phyloP scores from a whole-genome alignment of 2,329 filamentous ascomycete genomes.

The Claviceps pazoutovae region DNA sequence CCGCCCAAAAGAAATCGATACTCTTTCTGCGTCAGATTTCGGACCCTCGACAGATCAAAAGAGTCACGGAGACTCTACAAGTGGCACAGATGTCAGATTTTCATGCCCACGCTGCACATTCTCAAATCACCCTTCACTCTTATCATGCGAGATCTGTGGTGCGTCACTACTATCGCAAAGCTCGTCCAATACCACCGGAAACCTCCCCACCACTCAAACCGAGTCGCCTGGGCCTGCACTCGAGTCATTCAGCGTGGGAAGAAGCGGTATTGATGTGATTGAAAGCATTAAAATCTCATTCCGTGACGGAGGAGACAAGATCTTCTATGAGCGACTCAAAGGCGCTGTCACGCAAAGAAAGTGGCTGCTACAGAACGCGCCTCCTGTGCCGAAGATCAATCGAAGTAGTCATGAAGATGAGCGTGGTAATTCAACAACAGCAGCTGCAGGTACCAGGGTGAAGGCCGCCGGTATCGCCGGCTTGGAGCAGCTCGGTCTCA shows the following conservation, averaged over 20 bases:
- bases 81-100: conserved; percentile 26
- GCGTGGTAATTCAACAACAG: conserved; percentile 14
- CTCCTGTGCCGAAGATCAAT: conserved; percentile 60
- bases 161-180: conserved; percentile 51
- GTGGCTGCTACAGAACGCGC: conserved; percentile 84
- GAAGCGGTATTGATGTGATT: conserved; percentile 36
- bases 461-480: conserved; percentile 82
- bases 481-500: conserved; percentile 71
- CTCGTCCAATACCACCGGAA: conserved; percentile 21
- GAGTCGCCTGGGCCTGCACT: conserved; percentile 70
- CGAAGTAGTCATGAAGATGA: conserved; percentile 22
- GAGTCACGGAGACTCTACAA: background rate
- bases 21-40: background rate
- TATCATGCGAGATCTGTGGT: conserved; percentile 83
- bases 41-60: background rate
- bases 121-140: conserved; percentile 75
- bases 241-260: conserved; percentile 16
- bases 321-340: conserved; percentile 81
- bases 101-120: conserved; percentile 86
- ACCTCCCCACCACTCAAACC: conserved; percentile 32
- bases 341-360: conserved; percentile 81
- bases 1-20: background rate
- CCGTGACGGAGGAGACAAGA: conserved; percentile 72
- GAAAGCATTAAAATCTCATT: conserved; percentile 89
- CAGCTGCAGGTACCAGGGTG: conserved; percentile 18